phyloP scores from a whole-genome alignment of 78 protist species.

The Pelomyxa schiedti region DNA sequence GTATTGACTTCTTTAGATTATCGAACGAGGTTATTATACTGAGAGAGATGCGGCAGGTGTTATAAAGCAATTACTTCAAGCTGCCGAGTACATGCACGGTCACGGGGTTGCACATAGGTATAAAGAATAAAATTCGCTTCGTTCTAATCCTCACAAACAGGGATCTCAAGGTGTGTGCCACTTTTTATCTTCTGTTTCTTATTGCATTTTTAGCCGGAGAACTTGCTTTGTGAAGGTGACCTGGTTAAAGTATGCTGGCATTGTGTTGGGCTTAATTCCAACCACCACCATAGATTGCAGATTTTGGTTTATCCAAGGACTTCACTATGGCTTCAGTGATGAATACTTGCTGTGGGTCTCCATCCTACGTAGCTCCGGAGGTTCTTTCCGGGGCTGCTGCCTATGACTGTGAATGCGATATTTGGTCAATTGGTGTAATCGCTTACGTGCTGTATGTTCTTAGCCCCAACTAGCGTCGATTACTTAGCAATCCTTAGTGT shows the following conservation, averaged over 20 bases:
- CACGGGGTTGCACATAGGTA: constrained; percentile 79
- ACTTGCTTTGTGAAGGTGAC: too few species aligned
- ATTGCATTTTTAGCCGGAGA: constrained; percentile 60
- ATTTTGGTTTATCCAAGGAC: constrained; percentile 71
- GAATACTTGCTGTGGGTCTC: constrained; percentile 78
- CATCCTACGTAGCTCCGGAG: constrained; percentile 66
- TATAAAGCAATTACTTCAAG: constrained; percentile 51
- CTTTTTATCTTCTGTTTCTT: too few species aligned
- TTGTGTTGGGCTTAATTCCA: neutral
- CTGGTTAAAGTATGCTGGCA: too few species aligned
- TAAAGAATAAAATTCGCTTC: too few species aligned
- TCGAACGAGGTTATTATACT: constrained; percentile 61
- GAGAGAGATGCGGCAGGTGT: constrained; percentile 68
- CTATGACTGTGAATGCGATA: constrained; percentile 49
- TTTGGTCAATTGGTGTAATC: constrained; percentile 68
- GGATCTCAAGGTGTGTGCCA: too few species aligned
- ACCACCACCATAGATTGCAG: constrained; percentile 56
- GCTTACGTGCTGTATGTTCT: constrained; percentile 35
- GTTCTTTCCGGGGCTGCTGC: constrained; percentile 39
- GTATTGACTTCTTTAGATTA: too few species aligned
- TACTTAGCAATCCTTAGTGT: neutral
- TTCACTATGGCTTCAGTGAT: constrained; percentile 22
- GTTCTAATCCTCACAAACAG: too few species aligned
- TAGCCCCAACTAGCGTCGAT: neutral
- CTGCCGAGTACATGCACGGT: constrained; percentile 69